Evolutionary conservation across 768 basidiomycete species (phyloP), one percentile per base, ranked within the genome.

Genomic region (Phylloporus arenicola): DNA sequence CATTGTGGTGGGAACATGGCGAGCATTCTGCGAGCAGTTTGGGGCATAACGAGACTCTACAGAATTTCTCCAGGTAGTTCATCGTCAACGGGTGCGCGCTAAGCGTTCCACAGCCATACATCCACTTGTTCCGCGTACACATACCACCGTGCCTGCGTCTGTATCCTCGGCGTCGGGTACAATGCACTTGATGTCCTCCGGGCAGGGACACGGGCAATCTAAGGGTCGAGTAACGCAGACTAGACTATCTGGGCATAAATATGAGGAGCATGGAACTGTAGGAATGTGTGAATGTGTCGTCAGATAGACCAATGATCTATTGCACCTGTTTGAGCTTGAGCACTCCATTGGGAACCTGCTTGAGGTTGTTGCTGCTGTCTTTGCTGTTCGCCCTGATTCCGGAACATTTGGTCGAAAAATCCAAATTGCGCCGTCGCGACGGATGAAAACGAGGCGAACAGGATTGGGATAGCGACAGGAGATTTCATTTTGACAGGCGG

Each of bases 401-500:
- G 79, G 59, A 88, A 90, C 79, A 89, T 83, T 37, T 84, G 80
- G 53, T 85, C 81, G 60, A 91, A 91, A 67, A 88, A 86, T 41
- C 80, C 75, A 65, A 89, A 90, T 59, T 90, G 86, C n/a, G 81
- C 84, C 14, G 71, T 68, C 29, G 65, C 77, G 39, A 72, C 41
- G 20, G 71, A 67, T 14, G 68, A 54, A 14, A 65, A 37, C 10
- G 55, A 63, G 25, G 47, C 47, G 20, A 63, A 34, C 14, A 67
- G 50, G 34, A 58, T 31, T 16, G 29, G 38, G n/a, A 30, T 48
- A 22, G 50, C 42, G 24, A 44, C 27, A 10, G 14, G 47, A 35
- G 49, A 45, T 37, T 39, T 58, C 65, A 59, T 68, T 17, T 41
- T 45, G 14, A 34, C 35, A 37, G 30, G 30, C 17, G 27, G 35